These are phyloP conservation scores for Aristolochia fimbriata DNA, from an alignment of 164 flowering plant genomes.

Conservation along the genomic window DNA sequence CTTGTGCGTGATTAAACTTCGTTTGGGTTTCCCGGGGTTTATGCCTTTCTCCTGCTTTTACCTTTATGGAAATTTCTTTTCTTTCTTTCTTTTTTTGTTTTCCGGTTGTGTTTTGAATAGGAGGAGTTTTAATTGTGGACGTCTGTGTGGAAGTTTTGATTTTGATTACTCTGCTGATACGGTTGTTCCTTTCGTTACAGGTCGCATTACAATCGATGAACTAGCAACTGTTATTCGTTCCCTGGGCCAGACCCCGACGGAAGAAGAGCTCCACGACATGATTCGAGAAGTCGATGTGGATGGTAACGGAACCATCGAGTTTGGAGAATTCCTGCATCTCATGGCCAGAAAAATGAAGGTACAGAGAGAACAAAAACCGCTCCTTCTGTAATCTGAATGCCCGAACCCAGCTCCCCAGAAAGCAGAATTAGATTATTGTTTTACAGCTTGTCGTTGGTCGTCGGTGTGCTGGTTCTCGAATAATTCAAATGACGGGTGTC, in stretches of 20 bases:
- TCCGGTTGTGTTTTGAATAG: no score
- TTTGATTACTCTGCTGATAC: neutral
- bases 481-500: no score
- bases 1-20: no score
- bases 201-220: slow-evolving; percentile 75
- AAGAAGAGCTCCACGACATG: slow-evolving; percentile 67
- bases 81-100: no score
- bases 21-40: no score
- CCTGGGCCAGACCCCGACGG: slow-evolving; percentile 67
- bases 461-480: no score
- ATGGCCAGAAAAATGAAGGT: slow-evolving; percentile 78
- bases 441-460: no score
- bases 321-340: slow-evolving; percentile 58
- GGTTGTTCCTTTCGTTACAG: slow-evolving; percentile 16
- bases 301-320: slow-evolving; percentile 73
- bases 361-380: neutral
- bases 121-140: neutral
- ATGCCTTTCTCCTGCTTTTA: no score
- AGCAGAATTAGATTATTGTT: no score
- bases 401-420: no score
- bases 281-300: slow-evolving; percentile 59
- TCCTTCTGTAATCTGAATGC: no score
- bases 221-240: slow-evolving; percentile 73
- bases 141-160: neutral
- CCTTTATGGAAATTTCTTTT: no score